These are phyloP conservation scores for Porphyra umbilicalis DNA, from an alignment of 31 red algal genomes.

Conservation along the genomic window DNA sequence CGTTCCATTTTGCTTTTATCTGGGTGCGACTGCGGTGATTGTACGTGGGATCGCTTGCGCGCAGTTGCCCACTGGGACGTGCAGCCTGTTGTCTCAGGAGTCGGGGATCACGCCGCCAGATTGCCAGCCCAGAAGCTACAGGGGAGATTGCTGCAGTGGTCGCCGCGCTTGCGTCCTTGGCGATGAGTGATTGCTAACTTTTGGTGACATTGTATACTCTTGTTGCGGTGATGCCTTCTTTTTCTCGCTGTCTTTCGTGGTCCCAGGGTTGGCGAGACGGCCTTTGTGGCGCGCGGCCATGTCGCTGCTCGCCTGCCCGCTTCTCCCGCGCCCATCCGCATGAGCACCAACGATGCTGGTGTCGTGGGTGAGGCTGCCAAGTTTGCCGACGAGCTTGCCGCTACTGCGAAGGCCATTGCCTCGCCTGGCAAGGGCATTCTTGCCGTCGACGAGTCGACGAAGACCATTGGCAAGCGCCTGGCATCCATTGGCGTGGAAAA, in stretches of 20 bases:
- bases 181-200: too few species aligned
- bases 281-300: background rate
- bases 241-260: background rate
- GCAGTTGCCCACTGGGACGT: too few species aligned
- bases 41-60: too few species aligned
- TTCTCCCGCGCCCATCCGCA: background rate
- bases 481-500: slow-evolving; percentile 98
- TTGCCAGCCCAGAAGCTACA: too few species aligned
- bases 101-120: too few species aligned
- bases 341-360: background rate
- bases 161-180: too few species aligned
- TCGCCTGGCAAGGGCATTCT: slow-evolving; percentile 96
- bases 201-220: background rate
- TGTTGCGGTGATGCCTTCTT: background rate
- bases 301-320: background rate
- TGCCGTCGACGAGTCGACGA: slow-evolving; percentile 95
- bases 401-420: slow-evolving; percentile 75
- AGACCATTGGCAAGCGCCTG: slow-evolving; percentile 97
- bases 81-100: too few species aligned
- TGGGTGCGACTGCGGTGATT: too few species aligned
- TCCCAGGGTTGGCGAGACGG: background rate
- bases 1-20: background rate
- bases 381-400: slow-evolving; percentile 63
- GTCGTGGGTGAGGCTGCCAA: background rate
- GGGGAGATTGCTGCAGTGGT: too few species aligned